These are phyloP conservation scores for Aspergillus ochraceoroseus DNA, from an alignment of 2,329 filamentous ascomycete species.

Conservation along the genomic window DNA sequence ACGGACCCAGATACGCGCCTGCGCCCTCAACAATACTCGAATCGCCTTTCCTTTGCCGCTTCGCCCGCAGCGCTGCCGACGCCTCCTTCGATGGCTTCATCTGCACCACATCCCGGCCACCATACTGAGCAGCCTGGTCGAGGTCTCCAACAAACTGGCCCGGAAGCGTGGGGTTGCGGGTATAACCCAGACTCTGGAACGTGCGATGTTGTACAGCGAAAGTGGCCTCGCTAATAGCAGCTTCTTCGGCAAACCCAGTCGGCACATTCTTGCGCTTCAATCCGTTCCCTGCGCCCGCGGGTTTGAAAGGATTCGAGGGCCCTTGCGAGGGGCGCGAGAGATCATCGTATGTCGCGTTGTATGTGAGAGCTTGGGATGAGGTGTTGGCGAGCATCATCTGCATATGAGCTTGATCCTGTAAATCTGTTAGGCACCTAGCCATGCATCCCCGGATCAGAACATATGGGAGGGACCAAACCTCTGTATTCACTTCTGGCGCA, in stretches of 20 bases:
- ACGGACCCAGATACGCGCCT: constrained; percentile 85
- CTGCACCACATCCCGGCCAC: constrained; percentile 51
- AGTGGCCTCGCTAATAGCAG: constrained; percentile 80
- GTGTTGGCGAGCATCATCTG: constrained; percentile 51
- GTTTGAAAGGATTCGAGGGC: constrained; percentile 70
- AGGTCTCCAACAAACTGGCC: constrained; percentile 48
- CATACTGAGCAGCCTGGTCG: constrained; percentile 41
- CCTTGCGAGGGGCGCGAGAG: constrained; percentile 62
- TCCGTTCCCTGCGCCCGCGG: constrained; percentile 49
- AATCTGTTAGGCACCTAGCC: constrained; percentile 35
- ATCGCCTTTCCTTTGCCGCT: constrained; percentile 79
- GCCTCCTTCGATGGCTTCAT: constrained; percentile 63
- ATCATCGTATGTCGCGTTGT: constrained; percentile 64
- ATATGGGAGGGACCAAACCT: constrained; percentile 48
- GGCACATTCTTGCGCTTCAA: constrained; percentile 75
- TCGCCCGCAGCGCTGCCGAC: constrained; percentile 62
- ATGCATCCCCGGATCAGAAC: neutral
- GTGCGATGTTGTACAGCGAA: constrained; percentile 85
- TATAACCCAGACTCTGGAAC: constrained; percentile 60
- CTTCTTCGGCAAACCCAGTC: constrained; percentile 84
- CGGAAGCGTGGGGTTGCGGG: constrained; percentile 46
- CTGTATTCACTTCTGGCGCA: constrained; percentile 52
- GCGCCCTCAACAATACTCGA: constrained; percentile 79
- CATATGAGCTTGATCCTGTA: constrained; percentile 48
- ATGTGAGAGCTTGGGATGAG: constrained; percentile 48